Evolutionary conservation across 75 land plant genomes (phyloP).

Genomic region (Sequoia sempervirens): DNA sequence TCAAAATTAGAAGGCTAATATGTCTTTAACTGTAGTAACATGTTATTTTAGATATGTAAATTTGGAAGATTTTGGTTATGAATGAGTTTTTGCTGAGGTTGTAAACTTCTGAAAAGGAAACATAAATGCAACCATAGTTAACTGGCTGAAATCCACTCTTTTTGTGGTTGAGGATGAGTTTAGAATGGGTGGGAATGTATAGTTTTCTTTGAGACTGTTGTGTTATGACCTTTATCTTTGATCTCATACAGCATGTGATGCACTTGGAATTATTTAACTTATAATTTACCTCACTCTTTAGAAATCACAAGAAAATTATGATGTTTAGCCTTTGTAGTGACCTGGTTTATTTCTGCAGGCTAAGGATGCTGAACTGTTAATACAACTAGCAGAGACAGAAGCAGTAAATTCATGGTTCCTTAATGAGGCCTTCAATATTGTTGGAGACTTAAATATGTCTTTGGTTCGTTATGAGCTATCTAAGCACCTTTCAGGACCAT

Average conservation of each 20-base stretch:
- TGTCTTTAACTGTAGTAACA: neutral
- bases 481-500: slow-evolving; percentile 40
- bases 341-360: slow-evolving; percentile 29
- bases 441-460: slow-evolving; percentile 36
- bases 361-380: slow-evolving; percentile 53
- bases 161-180: neutral
- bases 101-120: neutral
- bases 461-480: slow-evolving; percentile 51
- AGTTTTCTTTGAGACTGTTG: neutral
- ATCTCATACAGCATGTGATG: neutral
- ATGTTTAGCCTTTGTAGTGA: neutral
- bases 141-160: neutral
- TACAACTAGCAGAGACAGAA: slow-evolving; percentile 42
- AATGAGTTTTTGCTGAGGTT: neutral
- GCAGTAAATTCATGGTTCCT: slow-evolving; percentile 35
- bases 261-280: neutral
- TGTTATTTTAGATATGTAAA: neutral
- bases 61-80: neutral
- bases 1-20: neutral
- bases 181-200: neutral
- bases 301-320: neutral
- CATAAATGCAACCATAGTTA: neutral
- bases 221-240: neutral
- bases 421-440: slow-evolving; percentile 40
- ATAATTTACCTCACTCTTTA: neutral